Percentiles rank a stretch among this genome's conserved stretches.
Conservation (phyloP, 2,329 filamentous ascomycete genomes). For the Alternaria sp. region DNA sequence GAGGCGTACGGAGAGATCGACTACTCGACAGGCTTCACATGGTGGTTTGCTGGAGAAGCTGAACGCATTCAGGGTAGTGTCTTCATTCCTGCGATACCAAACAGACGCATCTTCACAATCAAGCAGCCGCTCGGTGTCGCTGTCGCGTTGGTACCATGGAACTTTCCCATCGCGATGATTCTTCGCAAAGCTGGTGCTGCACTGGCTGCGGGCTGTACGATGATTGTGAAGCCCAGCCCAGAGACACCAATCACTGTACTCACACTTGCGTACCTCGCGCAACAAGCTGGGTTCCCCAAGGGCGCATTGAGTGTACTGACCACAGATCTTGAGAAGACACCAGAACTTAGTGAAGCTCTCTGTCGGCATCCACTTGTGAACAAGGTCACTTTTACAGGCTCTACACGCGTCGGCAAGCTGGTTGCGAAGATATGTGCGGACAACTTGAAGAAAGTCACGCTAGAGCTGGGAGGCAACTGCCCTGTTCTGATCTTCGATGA, state of each 20-base stretch:
- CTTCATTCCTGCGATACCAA: conserved; percentile 66
- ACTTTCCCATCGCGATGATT: conserved; percentile 74
- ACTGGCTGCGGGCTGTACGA: conserved; percentile 75
- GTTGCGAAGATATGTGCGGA: conserved; percentile 67
- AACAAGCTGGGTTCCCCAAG: conserved; percentile 59
- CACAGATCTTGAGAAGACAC: conserved; percentile 65
- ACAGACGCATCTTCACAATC: conserved; percentile 72
- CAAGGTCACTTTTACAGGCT: conserved; percentile 68
- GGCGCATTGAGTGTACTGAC: conserved; percentile 70
- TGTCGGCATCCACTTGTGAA: conserved; percentile 67
- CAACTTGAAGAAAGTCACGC: conserved; percentile 69
- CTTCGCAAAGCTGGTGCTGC: conserved; percentile 73
- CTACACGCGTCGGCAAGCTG: conserved; percentile 68
- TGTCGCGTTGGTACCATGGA: conserved; percentile 75
- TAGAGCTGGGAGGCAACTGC: conserved; percentile 71
- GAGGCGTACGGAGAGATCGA: conserved; percentile 64
- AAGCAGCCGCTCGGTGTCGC: conserved; percentile 78
- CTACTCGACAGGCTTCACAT: conserved; percentile 63
- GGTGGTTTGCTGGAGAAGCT: conserved; percentile 68
- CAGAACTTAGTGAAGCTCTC: conserved; percentile 62
- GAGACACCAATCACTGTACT: conserved; percentile 54
- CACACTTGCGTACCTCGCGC: conserved; percentile 51
- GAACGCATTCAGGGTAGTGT: conserved; percentile 70
- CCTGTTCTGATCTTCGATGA: conserved; percentile 72
- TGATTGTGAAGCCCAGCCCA: conserved; percentile 64